These are phyloP conservation scores for Cladobotryum mycophilum DNA, from an alignment of 2,329 filamentous ascomycete genomes.

Conservation along the genomic window DNA sequence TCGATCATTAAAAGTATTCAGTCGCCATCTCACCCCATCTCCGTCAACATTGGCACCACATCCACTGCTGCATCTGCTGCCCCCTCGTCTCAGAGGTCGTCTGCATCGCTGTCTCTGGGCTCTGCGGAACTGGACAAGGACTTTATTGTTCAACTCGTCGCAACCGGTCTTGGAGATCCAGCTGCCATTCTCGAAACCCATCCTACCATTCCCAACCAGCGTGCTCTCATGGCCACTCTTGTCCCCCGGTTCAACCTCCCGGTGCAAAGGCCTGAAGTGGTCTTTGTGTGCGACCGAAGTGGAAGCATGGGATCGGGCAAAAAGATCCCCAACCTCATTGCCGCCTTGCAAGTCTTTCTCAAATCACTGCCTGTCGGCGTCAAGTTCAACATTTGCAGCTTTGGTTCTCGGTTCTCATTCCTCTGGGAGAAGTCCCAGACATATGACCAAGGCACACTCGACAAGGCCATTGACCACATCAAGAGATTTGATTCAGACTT, in stretches of 20 bases:
- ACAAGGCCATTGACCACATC: constrained; percentile 37
- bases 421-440: constrained; percentile 42
- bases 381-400: constrained; percentile 66
- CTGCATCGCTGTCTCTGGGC: constrained; percentile 51
- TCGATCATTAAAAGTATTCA: constrained; percentile 55
- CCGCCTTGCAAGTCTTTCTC: constrained; percentile 56
- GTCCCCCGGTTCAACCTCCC: constrained; percentile 64
- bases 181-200: constrained; percentile 62
- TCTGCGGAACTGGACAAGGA: constrained; percentile 53
- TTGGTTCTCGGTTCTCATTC: constrained; percentile 44
- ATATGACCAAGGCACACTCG: constrained; percentile 39
- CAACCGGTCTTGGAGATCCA: constrained; percentile 54
- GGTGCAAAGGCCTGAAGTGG: constrained; percentile 50
- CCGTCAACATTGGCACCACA: constrained; percentile 56
- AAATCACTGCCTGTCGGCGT: constrained; percentile 58
- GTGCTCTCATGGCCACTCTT: constrained; percentile 63
- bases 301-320: constrained; percentile 51
- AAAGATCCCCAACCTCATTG: constrained; percentile 47
- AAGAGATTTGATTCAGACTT: constrained; percentile 37
- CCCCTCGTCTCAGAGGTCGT: constrained; percentile 53
- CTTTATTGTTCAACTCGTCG: constrained; percentile 59
- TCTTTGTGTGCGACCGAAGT: constrained; percentile 68
- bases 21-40: constrained; percentile 62
- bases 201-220: constrained; percentile 52
- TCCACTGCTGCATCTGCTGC: constrained; percentile 33